These are phyloP conservation scores for Triangularia verruculosa DNA, from an alignment of 2,329 filamentous ascomycete genomes.

Conservation along the genomic window DNA sequence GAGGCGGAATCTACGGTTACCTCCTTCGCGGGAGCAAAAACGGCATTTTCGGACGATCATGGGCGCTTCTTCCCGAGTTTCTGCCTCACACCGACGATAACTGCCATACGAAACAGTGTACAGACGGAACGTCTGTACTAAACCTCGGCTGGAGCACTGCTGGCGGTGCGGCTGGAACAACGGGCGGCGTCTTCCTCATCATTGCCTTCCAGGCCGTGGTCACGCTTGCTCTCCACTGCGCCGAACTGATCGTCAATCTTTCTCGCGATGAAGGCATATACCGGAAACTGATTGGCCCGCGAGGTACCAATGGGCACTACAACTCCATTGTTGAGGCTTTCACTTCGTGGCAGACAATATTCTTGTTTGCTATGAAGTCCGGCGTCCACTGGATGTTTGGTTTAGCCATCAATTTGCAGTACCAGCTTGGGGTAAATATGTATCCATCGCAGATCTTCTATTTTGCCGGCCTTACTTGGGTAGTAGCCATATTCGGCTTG, in stretches of 20 bases:
- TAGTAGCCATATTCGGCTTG: conserved; percentile 30
- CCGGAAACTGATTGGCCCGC: conserved; percentile 25
- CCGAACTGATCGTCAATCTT: conserved; percentile 29
- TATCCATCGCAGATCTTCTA: conserved; percentile 33
- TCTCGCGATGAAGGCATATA: conserved; percentile 32
- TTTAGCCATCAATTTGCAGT: conserved; percentile 31
- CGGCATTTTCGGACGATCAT: conserved; percentile 28
- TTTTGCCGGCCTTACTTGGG: conserved; percentile 27
- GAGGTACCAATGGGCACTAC: conserved; percentile 29
- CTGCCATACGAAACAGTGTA: conserved; percentile 23
- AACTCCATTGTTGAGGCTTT: conserved; percentile 31
- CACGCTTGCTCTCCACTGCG: conserved; percentile 28
- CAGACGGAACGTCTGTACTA: conserved; percentile 29
- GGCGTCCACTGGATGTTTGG: conserved; percentile 35
- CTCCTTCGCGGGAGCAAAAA: conserved; percentile 21
- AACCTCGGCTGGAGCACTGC: conserved; percentile 29
- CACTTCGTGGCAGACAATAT: conserved; percentile 31
- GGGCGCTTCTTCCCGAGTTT: conserved; percentile 29
- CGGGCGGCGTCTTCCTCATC: conserved; percentile 30
- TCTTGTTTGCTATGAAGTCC: conserved; percentile 31
- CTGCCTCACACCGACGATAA: conserved; percentile 22
- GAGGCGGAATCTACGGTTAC: conserved; percentile 24
- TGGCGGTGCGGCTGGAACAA: conserved; percentile 20
- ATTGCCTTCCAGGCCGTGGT: conserved; percentile 29
- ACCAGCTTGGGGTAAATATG: conserved; percentile 32